These are phyloP conservation scores for Xanthoparmelia taractica DNA, from an alignment of 495 filamentous ascomycete species.

Conservation along the genomic window DNA sequence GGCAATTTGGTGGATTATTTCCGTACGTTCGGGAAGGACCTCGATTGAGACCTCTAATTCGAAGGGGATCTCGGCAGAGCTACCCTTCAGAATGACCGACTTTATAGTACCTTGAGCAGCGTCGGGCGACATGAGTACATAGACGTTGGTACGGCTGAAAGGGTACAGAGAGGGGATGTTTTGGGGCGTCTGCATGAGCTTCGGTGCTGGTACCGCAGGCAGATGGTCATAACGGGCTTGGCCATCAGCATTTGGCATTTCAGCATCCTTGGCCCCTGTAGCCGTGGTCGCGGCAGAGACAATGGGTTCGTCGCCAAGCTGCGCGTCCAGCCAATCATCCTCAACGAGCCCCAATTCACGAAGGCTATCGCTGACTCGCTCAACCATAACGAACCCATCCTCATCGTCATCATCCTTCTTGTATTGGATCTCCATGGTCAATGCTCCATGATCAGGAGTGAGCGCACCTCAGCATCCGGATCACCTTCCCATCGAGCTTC, in stretches of 20 bases:
- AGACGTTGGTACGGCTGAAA: conserved; percentile 54
- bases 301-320: conserved; percentile 1
- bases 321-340: neutral
- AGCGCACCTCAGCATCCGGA: conserved; percentile 64
- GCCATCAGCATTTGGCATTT: neutral
- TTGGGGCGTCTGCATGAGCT: conserved; percentile 54
- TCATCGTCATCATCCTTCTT: conserved; percentile 39
- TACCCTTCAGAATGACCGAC: conserved; percentile 50
- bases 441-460: conserved; percentile 52
- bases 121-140: conserved; percentile 51
- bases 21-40: conserved; percentile 35
- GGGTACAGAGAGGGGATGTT: conserved; percentile 56
- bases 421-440: conserved; percentile 54
- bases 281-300: neutral
- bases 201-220: conserved; percentile 43
- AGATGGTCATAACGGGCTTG: conserved; percentile 37
- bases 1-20: conserved; percentile 63
- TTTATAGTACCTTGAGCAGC: conserved; percentile 40
- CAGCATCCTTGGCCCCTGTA: conserved; percentile 22
- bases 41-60: conserved; percentile 56
- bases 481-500: conserved; percentile 53
- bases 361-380: conserved; percentile 43
- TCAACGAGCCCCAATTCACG: conserved; percentile 9
- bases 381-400: conserved; percentile 48
- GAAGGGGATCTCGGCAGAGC: conserved; percentile 47